phyloP scores from a whole-genome alignment of 2,329 filamentous ascomycete genomes.

The Tolypocladium paradoxum region DNA sequence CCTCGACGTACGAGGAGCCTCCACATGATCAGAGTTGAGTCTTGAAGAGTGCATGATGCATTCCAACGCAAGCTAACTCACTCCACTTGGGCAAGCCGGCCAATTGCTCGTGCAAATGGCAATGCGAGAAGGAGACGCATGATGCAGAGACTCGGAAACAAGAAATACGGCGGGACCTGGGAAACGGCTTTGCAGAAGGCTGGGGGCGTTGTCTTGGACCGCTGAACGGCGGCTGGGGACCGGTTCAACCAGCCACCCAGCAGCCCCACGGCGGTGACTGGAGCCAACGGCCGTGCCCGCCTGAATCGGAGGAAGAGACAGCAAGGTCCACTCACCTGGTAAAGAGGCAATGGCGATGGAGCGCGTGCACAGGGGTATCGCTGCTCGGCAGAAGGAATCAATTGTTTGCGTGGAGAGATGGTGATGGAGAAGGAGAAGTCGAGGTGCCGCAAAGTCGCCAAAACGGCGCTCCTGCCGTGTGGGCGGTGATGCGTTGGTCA shows the following conservation, averaged over 20 bases:
- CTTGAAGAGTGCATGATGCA: slow-evolving; percentile 27
- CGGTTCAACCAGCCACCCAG: slow-evolving; percentile 6
- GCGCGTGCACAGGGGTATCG: no score
- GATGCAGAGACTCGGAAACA: slow-evolving; percentile 12
- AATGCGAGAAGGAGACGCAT: slow-evolving; percentile 20
- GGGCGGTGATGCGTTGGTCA: background rate
- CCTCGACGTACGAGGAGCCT: slow-evolving; percentile 24
- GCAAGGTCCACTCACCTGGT: background rate
- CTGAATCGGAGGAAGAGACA: background rate
- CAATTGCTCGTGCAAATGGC: slow-evolving; percentile 22
- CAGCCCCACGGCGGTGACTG: background rate
- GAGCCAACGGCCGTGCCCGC: background rate
- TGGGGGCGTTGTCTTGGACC: slow-evolving; percentile 1
- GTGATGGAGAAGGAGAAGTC: background rate
- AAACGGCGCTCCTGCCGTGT: background rate
- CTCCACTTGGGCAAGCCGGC: slow-evolving; percentile 21
- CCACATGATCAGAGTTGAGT: slow-evolving; percentile 23
- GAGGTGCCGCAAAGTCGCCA: background rate
- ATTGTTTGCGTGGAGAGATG: background rate
- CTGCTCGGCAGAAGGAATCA: background rate
- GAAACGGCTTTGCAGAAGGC: slow-evolving; percentile 3
- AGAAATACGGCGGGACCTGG: slow-evolving; percentile 23
- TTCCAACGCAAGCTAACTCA: slow-evolving; percentile 11
- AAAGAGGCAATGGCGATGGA: background rate
- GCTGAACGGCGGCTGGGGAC: background rate